A percentile compares a stretch with the other conserved stretches of the same genome.
Conservation (phyloP, 2,329 filamentous ascomycete species). For the Emmonsiellopsis sp. region DNA sequence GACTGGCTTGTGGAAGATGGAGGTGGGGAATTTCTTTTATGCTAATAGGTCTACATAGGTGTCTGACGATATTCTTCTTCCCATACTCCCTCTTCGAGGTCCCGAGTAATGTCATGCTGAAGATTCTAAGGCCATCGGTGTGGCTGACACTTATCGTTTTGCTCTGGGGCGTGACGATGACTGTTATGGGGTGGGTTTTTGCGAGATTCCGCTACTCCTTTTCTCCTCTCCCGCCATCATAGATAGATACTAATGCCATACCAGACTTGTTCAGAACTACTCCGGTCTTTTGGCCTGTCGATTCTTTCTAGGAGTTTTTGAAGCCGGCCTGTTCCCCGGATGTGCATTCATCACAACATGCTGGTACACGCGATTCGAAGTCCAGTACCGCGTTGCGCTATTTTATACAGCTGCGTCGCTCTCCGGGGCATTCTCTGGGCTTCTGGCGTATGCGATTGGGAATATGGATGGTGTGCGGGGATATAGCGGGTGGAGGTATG, state of each 20-base stretch:
- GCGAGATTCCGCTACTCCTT: too few relatives aligned
- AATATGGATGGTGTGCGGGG: not conserved
- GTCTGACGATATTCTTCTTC: not conserved
- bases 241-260: too few relatives aligned
- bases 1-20: too few relatives aligned
- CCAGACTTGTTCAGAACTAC: not conserved
- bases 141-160: not conserved
- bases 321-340: not conserved
- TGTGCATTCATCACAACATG: slow-evolving; percentile 1
- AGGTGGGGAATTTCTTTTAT: too few relatives aligned
- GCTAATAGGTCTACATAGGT: not conserved
- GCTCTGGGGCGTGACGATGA: not conserved
- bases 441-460: not conserved
- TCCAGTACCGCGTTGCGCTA: not conserved
- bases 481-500: not conserved
- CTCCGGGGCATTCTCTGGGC: not conserved
- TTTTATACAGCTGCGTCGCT: not conserved
- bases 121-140: not conserved
- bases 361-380: slow-evolving; percentile 3
- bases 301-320: not conserved
- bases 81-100: not conserved
- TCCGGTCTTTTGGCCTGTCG: not conserved
- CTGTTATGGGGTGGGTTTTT: not conserved
- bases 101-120: not conserved
- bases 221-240: too few relatives aligned